A percentile compares a stretch with the other conserved stretches of the same genome.
Conservation (phyloP, 202 grass and related monocot species). For the Cymbopogon flexuosus region DNA sequence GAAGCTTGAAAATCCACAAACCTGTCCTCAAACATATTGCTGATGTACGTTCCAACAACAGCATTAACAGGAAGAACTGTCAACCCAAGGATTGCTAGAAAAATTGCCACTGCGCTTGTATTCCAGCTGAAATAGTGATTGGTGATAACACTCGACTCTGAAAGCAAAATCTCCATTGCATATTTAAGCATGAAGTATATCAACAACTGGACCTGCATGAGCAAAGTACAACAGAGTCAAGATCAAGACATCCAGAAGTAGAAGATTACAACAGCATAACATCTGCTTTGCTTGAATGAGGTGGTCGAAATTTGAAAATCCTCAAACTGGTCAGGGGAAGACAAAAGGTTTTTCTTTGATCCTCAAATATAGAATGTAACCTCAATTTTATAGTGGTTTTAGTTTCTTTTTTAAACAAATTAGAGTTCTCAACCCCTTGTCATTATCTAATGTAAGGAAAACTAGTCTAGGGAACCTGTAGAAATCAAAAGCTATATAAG, state of each 20-base stretch:
- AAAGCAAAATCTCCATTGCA: constrained; percentile 90
- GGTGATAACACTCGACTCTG: constrained; percentile 90
- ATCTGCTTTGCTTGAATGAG: neutral
- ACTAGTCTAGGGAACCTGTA: neutral
- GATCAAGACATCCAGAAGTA: neutral
- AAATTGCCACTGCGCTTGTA: constrained; percentile 74
- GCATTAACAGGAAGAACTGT: constrained; percentile 92
- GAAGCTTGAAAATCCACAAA: constrained; percentile 35
- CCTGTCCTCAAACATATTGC: constrained; percentile 98
- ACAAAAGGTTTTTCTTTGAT: neutral
- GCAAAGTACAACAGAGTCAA: constrained; percentile 13
- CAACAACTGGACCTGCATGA: constrained; percentile 73
- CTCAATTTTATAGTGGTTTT: neutral
- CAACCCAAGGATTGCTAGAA: constrained; percentile 81
- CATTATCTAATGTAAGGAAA: neutral
- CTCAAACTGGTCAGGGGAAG: neutral
- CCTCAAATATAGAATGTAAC: neutral
- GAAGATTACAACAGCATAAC: neutral
- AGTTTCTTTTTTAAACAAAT: neutral
- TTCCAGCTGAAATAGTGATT: constrained; percentile 82
- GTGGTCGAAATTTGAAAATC: neutral
- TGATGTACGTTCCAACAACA: constrained; percentile 85
- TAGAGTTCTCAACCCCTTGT: neutral
- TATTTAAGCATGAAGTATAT: constrained; percentile 99
- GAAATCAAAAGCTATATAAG: neutral